Conservation (phyloP, 2,329 filamentous ascomycete genomes). For the Bipolaris victoriae region DNA sequence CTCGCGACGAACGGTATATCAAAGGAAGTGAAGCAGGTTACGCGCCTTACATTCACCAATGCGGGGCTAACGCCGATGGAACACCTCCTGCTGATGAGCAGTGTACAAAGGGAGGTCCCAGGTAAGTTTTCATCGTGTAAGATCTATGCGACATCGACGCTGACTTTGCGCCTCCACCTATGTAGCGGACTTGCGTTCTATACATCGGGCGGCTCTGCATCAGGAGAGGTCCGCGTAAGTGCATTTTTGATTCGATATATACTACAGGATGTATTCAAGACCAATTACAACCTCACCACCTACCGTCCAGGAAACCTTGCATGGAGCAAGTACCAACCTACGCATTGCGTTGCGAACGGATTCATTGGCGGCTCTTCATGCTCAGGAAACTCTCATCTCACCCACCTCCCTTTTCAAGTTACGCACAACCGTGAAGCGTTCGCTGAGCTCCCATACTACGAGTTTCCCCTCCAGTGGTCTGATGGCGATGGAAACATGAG, state of each 20-base stretch:
- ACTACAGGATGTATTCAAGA: slow-evolving; percentile 11
- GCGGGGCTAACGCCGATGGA: slow-evolving; percentile 8
- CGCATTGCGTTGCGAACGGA: slow-evolving; percentile 12
- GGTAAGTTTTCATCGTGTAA: background rate
- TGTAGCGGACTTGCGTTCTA: slow-evolving; percentile 12
- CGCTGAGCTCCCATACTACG: slow-evolving; percentile 15
- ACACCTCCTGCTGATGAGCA: background rate
- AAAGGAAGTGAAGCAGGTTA: slow-evolving; percentile 8
- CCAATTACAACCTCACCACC: slow-evolving; percentile 13
- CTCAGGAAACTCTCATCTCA: slow-evolving; percentile 12
- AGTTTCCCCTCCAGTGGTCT: slow-evolving; percentile 16
- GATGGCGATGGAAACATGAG: slow-evolving; percentile 17
- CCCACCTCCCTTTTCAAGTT: slow-evolving; percentile 14
- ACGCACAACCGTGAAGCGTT: slow-evolving; percentile 15
- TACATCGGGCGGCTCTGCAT: slow-evolving; percentile 9
- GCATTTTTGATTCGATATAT: slow-evolving; percentile 11
- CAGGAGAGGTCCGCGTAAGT: slow-evolving; percentile 14
- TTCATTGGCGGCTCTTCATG: slow-evolving; percentile 15
- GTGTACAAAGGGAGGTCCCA: slow-evolving; percentile 12
- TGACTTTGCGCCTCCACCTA: background rate
- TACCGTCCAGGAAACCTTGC: slow-evolving; percentile 15
- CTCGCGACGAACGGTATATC: slow-evolving; percentile 3
- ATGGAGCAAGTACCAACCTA: slow-evolving; percentile 14
- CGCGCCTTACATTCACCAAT: slow-evolving; percentile 10
- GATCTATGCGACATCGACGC: background rate